Conservation (phyloP, 805 yeast genomes). For the Candida morakotiae region DNA sequence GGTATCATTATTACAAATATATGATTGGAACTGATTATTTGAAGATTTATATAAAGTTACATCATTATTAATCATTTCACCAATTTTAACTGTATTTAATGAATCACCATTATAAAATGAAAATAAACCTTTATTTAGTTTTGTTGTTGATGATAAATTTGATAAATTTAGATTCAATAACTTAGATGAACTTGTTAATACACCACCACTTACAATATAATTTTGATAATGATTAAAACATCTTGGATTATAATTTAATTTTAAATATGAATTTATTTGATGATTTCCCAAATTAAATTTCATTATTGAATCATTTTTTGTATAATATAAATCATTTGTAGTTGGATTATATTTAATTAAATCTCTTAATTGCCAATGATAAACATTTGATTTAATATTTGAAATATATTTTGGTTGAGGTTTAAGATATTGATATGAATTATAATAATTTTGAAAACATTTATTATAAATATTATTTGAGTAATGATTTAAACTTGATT, state of each 20-base stretch:
- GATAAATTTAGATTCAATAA: slow-evolving; percentile 21
- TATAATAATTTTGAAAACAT: slow-evolving; percentile 42
- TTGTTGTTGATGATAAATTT: slow-evolving; percentile 17
- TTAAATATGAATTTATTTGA: slow-evolving; percentile 33
- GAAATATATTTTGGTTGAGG: slow-evolving; percentile 35
- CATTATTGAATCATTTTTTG: slow-evolving; percentile 52
- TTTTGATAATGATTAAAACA: slow-evolving; percentile 57
- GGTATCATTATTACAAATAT: slow-evolving; percentile 82
- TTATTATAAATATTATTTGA: slow-evolving; percentile 10
- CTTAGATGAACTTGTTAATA: slow-evolving; percentile 37
- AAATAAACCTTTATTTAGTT: slow-evolving; percentile 59
- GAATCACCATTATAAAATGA: slow-evolving; percentile 49
- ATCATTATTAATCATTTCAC: slow-evolving; percentile 80
- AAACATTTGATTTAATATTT: slow-evolving; percentile 27
- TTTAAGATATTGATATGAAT: slow-evolving; percentile 31
- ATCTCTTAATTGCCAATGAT: slow-evolving; percentile 82
- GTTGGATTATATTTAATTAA: slow-evolving; percentile 49
- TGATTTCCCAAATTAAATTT: slow-evolving; percentile 32
- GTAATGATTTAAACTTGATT: not conserved
- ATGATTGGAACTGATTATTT: slow-evolving; percentile 44
- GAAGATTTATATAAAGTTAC: slow-evolving; percentile 50
- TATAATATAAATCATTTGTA: slow-evolving; percentile 51
- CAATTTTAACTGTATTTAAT: slow-evolving; percentile 54
- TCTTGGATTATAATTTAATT: slow-evolving; percentile 63
- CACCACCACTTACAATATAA: slow-evolving; percentile 50